Percentiles rank a stretch among this genome's conserved stretches.
These are phyloP conservation scores for Coemansia sp. DNA, from an alignment of 192 early-diverging fungal species.

Conservation along the genomic window DNA sequence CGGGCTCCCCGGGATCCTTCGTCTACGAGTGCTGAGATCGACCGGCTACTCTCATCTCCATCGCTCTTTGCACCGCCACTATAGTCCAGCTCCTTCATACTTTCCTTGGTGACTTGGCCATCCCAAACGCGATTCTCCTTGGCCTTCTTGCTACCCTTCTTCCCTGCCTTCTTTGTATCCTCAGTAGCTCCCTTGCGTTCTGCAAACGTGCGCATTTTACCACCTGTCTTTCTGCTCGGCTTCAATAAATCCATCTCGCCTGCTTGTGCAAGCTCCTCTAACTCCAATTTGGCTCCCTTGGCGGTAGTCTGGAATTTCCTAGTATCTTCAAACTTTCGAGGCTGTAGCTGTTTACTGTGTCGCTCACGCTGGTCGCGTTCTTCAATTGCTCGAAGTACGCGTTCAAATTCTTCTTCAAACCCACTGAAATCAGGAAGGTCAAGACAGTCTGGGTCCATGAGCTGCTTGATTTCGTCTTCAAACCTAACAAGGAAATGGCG, in stretches of 20 bases:
- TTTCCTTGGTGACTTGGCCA: constrained; percentile 49
- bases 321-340: constrained; percentile 79
- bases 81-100: constrained; percentile 49
- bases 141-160: constrained; percentile 53
- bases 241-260: constrained; percentile 6
- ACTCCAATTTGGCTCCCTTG: constrained; percentile 53
- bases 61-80: constrained; percentile 17
- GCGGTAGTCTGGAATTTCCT: constrained; percentile 66
- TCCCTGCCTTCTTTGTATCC: constrained; percentile 9
- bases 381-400: constrained; percentile 63
- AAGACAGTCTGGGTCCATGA: constrained; percentile 9
- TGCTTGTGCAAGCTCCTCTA: constrained; percentile 46
- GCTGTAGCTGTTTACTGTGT: constrained; percentile 52
- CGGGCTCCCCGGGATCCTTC: constrained; percentile 58
- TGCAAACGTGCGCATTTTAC: constrained; percentile 37
- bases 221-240: constrained; percentile 2
- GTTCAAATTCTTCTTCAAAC: constrained; percentile 72
- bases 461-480: constrained; percentile 23
- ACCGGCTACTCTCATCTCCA: constrained; percentile 3
- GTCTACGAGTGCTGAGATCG: constrained; percentile 52
- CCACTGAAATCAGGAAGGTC: constrained; percentile 35
- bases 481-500: constrained; percentile 64
- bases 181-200: constrained; percentile 19
- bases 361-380: constrained; percentile 52
- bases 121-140: constrained; percentile 75